Evolutionary conservation across 345 rosid species (phyloP), one percentile per base, ranked within the genome.

Genomic region (Tarenaya hassleriana): DNA sequence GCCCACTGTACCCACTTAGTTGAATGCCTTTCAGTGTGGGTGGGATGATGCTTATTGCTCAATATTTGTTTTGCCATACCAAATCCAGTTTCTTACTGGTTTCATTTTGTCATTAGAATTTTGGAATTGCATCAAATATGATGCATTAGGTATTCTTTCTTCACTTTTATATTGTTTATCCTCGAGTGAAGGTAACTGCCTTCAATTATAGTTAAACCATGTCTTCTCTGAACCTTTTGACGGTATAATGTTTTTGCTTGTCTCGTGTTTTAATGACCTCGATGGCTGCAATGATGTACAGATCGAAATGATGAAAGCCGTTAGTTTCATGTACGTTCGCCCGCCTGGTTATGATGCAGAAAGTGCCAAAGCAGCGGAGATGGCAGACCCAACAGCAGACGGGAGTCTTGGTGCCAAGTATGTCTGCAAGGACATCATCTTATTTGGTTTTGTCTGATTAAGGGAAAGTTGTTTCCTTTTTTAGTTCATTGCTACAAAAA

Each of bases 261-360:
- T 37, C 21, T 41, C 11, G 54, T 20, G n/a, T 5, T 47, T 21
- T 41, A 14, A 34, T 43, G 41, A 39, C 35, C 15, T 27, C 71
- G n/a, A 56, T 41, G 17, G 15, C 16, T 44, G 70, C 42, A 54
- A 13, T 40, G 17, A 31, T 55, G 32, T 10, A 49, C 51, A 92
- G 98, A 67, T 88, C 16, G 94, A 88, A 72, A 81, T 69, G 32
- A 83, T 92, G 95, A 82, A 88, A 80, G 98, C 96, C 11, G 96
- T 91, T 50, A 87, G 98, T 69, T 91, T 91, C 60, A 88, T 92
- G 96, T 92, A 88, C 61, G 80, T 92, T 56, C 92, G 98, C 1
- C 96, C 98, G 1, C 98, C 96, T 51, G 95, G 98, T 33, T 92
- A 79, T 69, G 83, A 79, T 73, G 75, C 95, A 5, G 98, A 92